Percentiles rank a stretch among this genome's conserved stretches.
Conservation (phyloP, 2,329 filamentous ascomycete genomes). For the Cladosporium sp. region DNA sequence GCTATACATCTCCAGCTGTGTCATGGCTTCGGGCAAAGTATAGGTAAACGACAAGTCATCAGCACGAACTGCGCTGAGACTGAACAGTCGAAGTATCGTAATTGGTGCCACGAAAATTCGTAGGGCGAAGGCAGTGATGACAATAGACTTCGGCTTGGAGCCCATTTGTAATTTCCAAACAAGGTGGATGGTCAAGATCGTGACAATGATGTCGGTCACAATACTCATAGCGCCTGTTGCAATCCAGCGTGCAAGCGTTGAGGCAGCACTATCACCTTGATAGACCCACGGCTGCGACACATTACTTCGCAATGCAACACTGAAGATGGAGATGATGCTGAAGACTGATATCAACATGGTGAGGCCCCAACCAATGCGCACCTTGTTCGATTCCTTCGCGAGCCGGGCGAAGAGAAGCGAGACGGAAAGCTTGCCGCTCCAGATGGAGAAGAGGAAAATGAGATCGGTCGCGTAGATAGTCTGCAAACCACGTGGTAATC, state of each 20-base stretch:
- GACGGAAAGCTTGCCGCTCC: slow-evolving; percentile 17
- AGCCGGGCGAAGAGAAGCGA: slow-evolving; percentile 16
- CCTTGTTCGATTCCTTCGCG: slow-evolving; percentile 10
- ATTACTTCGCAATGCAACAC: slow-evolving; percentile 3
- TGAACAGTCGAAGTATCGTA: slow-evolving; percentile 14
- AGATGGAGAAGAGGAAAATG: slow-evolving; percentile 16
- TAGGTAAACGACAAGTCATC: slow-evolving; percentile 17
- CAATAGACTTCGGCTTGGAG: slow-evolving; percentile 14
- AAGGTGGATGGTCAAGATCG: slow-evolving; percentile 12
- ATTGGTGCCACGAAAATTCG: slow-evolving; percentile 15
- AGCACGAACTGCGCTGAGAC: slow-evolving; percentile 6
- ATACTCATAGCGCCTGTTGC: slow-evolving; percentile 9
- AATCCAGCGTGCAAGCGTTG: slow-evolving; percentile 3
- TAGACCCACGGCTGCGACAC: slow-evolving; percentile 12
- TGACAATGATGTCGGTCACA: slow-evolving; percentile 12
- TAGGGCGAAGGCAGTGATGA: slow-evolving; percentile 17
- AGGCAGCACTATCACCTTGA: not conserved
- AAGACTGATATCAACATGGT: not conserved
- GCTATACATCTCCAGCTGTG: slow-evolving; percentile 20
- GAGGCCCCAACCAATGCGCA: slow-evolving; percentile 5
- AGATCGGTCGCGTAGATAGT: slow-evolving; percentile 17
- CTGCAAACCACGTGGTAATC: slow-evolving; percentile 7
- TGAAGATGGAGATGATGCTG: slow-evolving; percentile 7
- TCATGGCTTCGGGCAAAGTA: slow-evolving; percentile 13
- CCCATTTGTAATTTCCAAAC: slow-evolving; percentile 18